Base-by-base conservation (phyloP, 805 yeast species). In the Saccharomycopsis olivae region DNA sequence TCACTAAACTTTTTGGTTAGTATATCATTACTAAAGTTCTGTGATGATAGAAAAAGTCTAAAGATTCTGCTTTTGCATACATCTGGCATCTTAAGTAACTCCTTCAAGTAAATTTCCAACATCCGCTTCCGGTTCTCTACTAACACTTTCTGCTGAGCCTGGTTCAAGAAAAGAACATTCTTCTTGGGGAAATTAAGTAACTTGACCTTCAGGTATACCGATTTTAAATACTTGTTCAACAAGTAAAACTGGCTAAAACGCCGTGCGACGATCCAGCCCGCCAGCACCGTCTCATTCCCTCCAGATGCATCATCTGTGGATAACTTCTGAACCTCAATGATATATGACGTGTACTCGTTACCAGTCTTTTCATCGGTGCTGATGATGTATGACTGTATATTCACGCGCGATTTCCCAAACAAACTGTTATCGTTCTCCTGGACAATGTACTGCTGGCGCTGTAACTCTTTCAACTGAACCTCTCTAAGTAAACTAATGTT, bases 261-360 rank as follows among this genome's bases (percentile, higher is more conserved):
- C 49, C 96, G 62, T 0, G 95, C 89, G n/a, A 87, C 82, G 39
- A 84, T 75, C 96, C 96, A 89, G 0, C 85, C 81, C 0, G 88
- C 85, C 2, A 72, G 63, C 4, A 68, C 66, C 5, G 2, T 71
- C 72, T 13, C n/a, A 33, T 56, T 21, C 5, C 27, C 31, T 4
- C 18, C 29, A 15, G 27, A 42, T 4, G 48, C 42, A 38, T 54
- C 50, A 8, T 53, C 53, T 1, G 43, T 45, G 1, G 55, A 51
- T 8, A 52, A 61, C 54, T 76, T 78, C 39, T 75, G 78, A 3
- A 89, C 84, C 50, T 79, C 86, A 23, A 89, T 78, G 21, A 85
- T 69, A 57, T 88, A 88, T 36, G 82, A 62, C 3, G 75, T 73
- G 46, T 71, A 80, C 32, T 74, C 83, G 38, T 66, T 70, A 0